Conservation (phyloP, 352 stramenopile genomes). For the Phytophthora citricola region DNA sequence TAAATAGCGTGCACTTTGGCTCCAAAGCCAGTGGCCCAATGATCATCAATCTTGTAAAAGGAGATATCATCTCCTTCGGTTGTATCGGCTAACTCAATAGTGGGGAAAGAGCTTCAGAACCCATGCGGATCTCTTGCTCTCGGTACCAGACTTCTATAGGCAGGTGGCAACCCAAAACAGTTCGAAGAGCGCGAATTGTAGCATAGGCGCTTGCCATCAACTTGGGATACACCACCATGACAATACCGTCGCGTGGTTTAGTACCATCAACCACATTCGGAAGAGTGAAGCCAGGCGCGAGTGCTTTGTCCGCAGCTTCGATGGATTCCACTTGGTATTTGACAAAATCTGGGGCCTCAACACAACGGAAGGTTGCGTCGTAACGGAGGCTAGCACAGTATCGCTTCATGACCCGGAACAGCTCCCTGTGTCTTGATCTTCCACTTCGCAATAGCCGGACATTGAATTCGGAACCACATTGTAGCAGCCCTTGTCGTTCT, state of each 20-base stretch:
- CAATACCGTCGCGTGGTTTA: conserved; percentile 36
- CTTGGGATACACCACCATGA: conserved; percentile 63
- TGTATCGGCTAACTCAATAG: conserved; percentile 30
- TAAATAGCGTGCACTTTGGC: conserved; percentile 56
- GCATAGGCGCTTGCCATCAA: conserved; percentile 41
- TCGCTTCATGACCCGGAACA: conserved; percentile 39
- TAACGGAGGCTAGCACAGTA: conserved; percentile 39
- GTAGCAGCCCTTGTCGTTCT: conserved; percentile 27
- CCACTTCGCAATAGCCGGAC: conserved; percentile 28
- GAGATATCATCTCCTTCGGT: conserved; percentile 23
- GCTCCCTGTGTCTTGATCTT: conserved; percentile 38
- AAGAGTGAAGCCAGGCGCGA: conserved; percentile 20
- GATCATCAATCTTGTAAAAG: conserved; percentile 32
- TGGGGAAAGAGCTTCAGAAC: conserved; percentile 16
- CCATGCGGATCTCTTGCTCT: conserved; percentile 35
- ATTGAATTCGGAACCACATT: conserved; percentile 20
- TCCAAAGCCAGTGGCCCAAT: conserved; percentile 45
- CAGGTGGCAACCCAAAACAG: conserved; percentile 40
- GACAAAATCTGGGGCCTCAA: conserved; percentile 45
- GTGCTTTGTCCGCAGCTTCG: conserved; percentile 17
- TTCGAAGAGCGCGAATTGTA: conserved; percentile 32
- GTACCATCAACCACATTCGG: conserved; percentile 10
- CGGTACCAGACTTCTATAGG: conserved; percentile 67
- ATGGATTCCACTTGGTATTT: conserved; percentile 39
- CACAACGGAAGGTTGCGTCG: conserved; percentile 47